These are phyloP conservation scores for Bothriochloa decipiens DNA, from an alignment of 176 grass and related monocot genomes.

Conservation along the genomic window DNA sequence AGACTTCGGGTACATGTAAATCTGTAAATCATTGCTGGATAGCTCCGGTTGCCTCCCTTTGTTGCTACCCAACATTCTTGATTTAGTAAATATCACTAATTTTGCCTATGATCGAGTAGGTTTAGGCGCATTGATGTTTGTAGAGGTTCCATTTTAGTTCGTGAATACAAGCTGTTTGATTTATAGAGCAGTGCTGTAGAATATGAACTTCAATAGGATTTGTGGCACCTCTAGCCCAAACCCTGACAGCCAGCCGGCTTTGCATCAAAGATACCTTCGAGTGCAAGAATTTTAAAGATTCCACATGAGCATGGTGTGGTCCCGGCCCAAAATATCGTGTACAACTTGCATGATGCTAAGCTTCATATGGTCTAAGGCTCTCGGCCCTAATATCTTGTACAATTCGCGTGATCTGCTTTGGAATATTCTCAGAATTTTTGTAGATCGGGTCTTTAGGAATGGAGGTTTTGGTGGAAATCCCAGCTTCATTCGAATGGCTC, in stretches of 20 bases:
- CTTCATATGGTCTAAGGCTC: neutral
- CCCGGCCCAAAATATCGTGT: neutral
- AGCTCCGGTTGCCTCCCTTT: slow-evolving; percentile 42
- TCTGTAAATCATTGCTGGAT: no score
- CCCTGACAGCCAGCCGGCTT: no score
- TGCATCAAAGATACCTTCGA: neutral
- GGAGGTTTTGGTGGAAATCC: no score
- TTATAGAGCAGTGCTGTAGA: slow-evolving; percentile 31
- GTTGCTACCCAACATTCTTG: slow-evolving; percentile 44
- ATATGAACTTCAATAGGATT: neutral
- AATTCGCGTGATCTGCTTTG: neutral
- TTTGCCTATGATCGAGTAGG: slow-evolving; percentile 23
- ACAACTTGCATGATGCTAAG: neutral
- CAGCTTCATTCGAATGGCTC: neutral
- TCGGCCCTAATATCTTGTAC: neutral
- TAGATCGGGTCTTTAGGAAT: neutral
- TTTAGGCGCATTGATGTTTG: slow-evolving; percentile 2
- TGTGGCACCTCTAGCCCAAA: neutral
- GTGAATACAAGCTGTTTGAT: slow-evolving; percentile 18
- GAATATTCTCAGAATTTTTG: neutral
- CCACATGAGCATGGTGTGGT: neutral
- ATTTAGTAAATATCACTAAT: slow-evolving; percentile 52
- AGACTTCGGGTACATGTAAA: slow-evolving; percentile 39
- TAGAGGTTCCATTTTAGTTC: neutral
- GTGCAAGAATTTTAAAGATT: neutral